Evolutionary conservation across 345 rosid genomes (phyloP), one percentile per base, ranked within the genome.

Genomic region (Microthlaspi erraticum): DNA sequence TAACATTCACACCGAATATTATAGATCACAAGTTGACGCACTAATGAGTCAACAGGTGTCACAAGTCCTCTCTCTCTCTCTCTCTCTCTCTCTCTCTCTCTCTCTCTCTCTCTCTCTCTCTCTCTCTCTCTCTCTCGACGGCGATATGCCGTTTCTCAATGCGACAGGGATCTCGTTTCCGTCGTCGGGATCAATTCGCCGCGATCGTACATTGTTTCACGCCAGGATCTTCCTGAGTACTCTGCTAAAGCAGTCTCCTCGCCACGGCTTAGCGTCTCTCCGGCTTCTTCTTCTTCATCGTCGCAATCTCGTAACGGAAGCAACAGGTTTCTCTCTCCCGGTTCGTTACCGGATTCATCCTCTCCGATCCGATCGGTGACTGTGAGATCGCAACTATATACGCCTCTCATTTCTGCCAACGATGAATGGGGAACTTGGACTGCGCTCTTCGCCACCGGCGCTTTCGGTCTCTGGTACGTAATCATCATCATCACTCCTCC

Each of bases 391-490:
- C 83, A 77, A 52, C 45, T 88, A 59, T 81, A 44, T 44, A 70
- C 74, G 62, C 94, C 98, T 60, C 78, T 92, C 38, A 82, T 89
- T 52, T 83, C 89, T 63, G 83, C 93, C 1, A 75, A 83, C 54
- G 98, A 88, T 59, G 81, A 81, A 42, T 90, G 97, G 97, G 96
- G 87, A 71, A 87, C 79, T 20, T 93, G 96, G 98, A 83, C 96
- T 48, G 85, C 89, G 8, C 96, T 93, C 66, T 86, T 87, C 74
- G 82, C 91, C 38, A 78, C 82, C 7, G 88, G 90, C 9, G 92
- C 96, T 69, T 81, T 90, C 31, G 97, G 97, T 76, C 81, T 90
- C 81, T 90, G 97, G 98, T 88, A 84, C 41, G 60, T 41, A 26
- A 26, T 26, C n/a, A n/a, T n/a, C n/a, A n/a, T n/a, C n/a, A n/a